Percentiles rank a stretch among this genome's conserved stretches.
Conservation (phyloP, 2,329 filamentous ascomycete genomes). For the Paracorniculantispora psalliotae region DNA sequence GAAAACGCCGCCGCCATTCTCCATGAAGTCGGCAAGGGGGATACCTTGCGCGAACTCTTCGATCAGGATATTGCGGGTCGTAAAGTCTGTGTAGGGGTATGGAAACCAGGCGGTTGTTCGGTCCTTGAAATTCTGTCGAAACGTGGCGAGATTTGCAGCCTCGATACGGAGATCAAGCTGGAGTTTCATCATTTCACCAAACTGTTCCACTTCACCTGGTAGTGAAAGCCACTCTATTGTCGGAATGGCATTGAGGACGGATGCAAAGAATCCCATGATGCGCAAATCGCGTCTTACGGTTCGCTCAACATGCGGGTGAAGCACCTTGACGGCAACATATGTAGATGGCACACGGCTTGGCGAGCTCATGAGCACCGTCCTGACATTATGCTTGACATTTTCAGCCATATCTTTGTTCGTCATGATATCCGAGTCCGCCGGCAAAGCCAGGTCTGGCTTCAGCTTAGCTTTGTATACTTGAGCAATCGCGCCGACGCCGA, state of each 20-base stretch:
- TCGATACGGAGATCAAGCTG: constrained; percentile 95
- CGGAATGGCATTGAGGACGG: constrained; percentile 76
- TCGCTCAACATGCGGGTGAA: constrained; percentile 87
- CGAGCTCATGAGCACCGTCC: constrained; percentile 78
- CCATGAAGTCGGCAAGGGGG: constrained; percentile 81
- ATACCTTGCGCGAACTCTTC: constrained; percentile 97
- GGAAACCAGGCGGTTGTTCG: constrained; percentile 95
- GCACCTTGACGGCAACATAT: constrained; percentile 92
- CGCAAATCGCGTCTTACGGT: constrained; percentile 84
- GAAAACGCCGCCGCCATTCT: constrained; percentile 87
- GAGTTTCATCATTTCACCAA: constrained; percentile 98
- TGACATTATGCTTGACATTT: constrained; percentile 75
- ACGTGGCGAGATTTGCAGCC: constrained; percentile 80
- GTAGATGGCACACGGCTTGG: constrained; percentile 81
- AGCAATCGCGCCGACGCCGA: constrained; percentile 93
- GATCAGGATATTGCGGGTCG: constrained; percentile 84
- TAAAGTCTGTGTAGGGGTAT: constrained; percentile 87
- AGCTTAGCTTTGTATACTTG: constrained; percentile 97
- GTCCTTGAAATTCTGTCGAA: constrained; percentile 85
- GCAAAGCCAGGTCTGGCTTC: constrained; percentile 68
- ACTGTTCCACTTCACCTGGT: constrained; percentile 88
- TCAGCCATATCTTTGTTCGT: constrained; percentile 49
- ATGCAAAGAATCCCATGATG: constrained; percentile 92
- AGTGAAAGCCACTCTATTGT: constrained; percentile 97
- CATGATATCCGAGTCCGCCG: constrained; percentile 51